Evolutionary conservation across 805 yeast genomes (phyloP).

Genomic region (Kluyveromyces siamensis): DNA sequence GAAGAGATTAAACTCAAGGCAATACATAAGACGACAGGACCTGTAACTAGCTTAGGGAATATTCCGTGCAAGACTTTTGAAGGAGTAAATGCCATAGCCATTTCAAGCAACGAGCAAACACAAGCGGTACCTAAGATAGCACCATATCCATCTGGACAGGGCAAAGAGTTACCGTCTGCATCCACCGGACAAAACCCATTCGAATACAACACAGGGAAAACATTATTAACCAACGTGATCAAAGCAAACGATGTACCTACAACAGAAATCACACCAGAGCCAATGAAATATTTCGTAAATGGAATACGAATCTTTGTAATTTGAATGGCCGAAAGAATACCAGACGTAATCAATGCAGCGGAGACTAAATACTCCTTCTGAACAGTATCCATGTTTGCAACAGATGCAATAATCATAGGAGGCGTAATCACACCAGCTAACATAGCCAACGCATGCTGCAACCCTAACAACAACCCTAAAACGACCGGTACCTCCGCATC

Average conservation of each 20-base stretch:
- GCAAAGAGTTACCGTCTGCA: slow-evolving; percentile 53
- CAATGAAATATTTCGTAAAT: slow-evolving; percentile 66
- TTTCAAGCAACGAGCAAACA: slow-evolving; percentile 67
- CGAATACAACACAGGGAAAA: slow-evolving; percentile 72
- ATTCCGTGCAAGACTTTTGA: slow-evolving; percentile 57
- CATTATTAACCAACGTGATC: slow-evolving; percentile 65
- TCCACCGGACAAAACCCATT: slow-evolving; percentile 58
- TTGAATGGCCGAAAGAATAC: slow-evolving; percentile 62
- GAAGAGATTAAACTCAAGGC: slow-evolving; percentile 61
- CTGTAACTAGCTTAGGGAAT: slow-evolving; percentile 88
- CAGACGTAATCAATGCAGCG: slow-evolving; percentile 61
- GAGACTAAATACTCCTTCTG: slow-evolving; percentile 59
- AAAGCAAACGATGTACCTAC: slow-evolving; percentile 91
- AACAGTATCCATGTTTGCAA: slow-evolving; percentile 47
- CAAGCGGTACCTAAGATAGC: slow-evolving; percentile 75
- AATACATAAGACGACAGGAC: slow-evolving; percentile 82
- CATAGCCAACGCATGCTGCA: slow-evolving; percentile 87
- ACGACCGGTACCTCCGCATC: slow-evolving; percentile 74
- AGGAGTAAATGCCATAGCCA: slow-evolving; percentile 68
- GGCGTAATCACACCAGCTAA: slow-evolving; percentile 86
- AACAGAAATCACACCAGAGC: slow-evolving; percentile 83
- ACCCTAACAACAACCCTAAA: slow-evolving; percentile 67
- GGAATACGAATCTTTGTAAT: slow-evolving; percentile 73
- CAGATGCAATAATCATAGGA: slow-evolving; percentile 58
- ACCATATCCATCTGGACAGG: slow-evolving; percentile 91